Base-by-base conservation (phyloP, 2,329 filamentous ascomycete species). In the Coleophoma cylindrospora region DNA sequence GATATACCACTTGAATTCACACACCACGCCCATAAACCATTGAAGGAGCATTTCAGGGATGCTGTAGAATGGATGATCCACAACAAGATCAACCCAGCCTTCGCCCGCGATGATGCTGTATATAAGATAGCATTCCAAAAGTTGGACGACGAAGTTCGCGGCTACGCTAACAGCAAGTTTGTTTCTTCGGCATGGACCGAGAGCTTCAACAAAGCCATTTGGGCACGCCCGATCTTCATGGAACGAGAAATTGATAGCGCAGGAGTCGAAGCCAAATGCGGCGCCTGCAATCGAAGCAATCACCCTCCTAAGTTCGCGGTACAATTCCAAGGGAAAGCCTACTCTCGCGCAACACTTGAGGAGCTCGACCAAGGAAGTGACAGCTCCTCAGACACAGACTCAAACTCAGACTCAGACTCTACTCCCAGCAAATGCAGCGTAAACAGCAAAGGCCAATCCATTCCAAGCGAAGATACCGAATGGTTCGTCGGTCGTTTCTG, bases 1-100 rank as follows among this genome's bases (percentile, higher is more conserved):
- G 73, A 74, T 3, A 80, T 89, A 2, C 88, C 88, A 0, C 71
- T 91, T 1, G 72, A 86, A 58, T 90, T 89, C 64, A 87, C 83
- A 1, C 69, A 75, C 3, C 76, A 86, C 50, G 77, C 81, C 0
- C 81, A 83, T 54, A 83, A 84, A 57, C 86, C 86, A 46, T 71
- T 84, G 0, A 84, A 83, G 55, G 83, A 89, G 37, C 80, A 91
- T 45, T 92, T 92, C 70, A 80, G 79, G 44, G 82, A 84, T 58
- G 85, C 81, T 0, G 74, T 92, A 2, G 86, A 90, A 63, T 92
- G 87, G 87, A 85, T 91, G 68, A 83, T 92, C 2, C 86, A 90
- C 60, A 87, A 87, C 62, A 84, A 86, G 58, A 75, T 94, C 46
- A 86, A 91, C 57, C 87, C 87, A 0, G 80, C 74, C 0, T 91